A percentile compares a stretch with the other conserved stretches of the same genome.
Evolutionary conservation across 2,329 filamentous ascomycete genomes (phyloP).

Genomic region (Pyrenochaeta sp.): DNA sequence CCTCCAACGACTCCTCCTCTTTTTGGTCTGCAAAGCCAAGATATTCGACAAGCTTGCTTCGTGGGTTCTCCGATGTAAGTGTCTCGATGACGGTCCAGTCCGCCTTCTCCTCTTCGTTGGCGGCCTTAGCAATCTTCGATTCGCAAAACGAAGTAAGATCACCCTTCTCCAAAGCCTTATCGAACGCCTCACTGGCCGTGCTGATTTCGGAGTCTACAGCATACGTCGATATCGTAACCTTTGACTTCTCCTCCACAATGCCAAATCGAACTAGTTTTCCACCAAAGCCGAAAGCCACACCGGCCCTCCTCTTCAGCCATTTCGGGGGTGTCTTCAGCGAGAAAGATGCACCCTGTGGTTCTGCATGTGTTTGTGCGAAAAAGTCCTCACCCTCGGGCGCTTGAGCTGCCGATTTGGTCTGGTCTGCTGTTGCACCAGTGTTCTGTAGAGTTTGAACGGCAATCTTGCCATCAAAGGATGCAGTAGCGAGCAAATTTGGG

Average conservation of each 20-base stretch:
- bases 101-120: constrained; percentile 88
- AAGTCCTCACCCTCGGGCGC: constrained; percentile 92
- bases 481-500: constrained; percentile 89
- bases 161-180: constrained; percentile 79
- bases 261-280: constrained; percentile 86
- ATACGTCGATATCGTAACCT: constrained; percentile 85
- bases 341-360: constrained; percentile 90
- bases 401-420: constrained; percentile 64
- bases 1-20: constrained; percentile 47
- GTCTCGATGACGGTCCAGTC: constrained; percentile 97
- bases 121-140: constrained; percentile 75
- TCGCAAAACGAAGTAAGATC: constrained; percentile 83
- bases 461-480: constrained; percentile 97
- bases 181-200: constrained; percentile 85
- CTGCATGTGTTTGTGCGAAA: constrained; percentile 90
- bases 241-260: constrained; percentile 74
- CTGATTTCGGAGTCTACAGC: constrained; percentile 86
- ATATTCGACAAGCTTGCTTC: constrained; percentile 85
- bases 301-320: constrained; percentile 86
- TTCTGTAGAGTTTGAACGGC: constrained; percentile 93
- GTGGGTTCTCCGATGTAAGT: constrained; percentile 83
- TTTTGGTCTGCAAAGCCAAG: constrained; percentile 78
- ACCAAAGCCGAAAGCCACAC: constrained; percentile 93
- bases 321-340: constrained; percentile 84
- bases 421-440: constrained; percentile 79